phyloP scores from a whole-genome alignment of 768 basidiomycete species.

The Neoboletus brunneissimus region DNA sequence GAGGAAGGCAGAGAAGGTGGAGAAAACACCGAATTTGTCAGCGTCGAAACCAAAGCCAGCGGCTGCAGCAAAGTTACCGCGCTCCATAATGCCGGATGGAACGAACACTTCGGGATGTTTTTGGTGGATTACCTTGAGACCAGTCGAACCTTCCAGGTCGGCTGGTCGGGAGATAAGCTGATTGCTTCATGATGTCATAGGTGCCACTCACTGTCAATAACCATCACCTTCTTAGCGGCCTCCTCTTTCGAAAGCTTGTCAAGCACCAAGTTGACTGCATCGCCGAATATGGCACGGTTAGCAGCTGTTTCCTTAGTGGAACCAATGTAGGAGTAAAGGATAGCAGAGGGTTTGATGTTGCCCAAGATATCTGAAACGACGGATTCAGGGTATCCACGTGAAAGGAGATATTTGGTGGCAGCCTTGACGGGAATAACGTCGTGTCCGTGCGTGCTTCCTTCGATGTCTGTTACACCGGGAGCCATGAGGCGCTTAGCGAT shows the following conservation, averaged over 20 bases:
- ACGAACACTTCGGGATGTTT: slow-evolving; percentile 88
- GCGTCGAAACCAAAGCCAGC: slow-evolving; percentile 84
- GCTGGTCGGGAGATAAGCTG: slow-evolving; percentile 36
- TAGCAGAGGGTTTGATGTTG: slow-evolving; percentile 57
- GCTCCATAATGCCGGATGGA: slow-evolving; percentile 84
- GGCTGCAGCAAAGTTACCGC: slow-evolving; percentile 79
- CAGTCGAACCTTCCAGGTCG: slow-evolving; percentile 87
- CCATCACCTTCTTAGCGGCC: slow-evolving; percentile 76
- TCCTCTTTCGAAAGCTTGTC: slow-evolving; percentile 75
- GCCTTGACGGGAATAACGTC: slow-evolving; percentile 82
- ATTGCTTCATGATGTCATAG: neutral
- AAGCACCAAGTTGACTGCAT: slow-evolving; percentile 76
- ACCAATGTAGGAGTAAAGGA: slow-evolving; percentile 64
- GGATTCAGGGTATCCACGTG: slow-evolving; percentile 53
- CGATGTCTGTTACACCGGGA: slow-evolving; percentile 66
- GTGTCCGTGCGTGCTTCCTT: slow-evolving; percentile 79
- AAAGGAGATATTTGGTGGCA: slow-evolving; percentile 70
- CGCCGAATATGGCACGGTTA: slow-evolving; percentile 81
- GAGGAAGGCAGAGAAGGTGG: slow-evolving; percentile 88
- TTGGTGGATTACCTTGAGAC: slow-evolving; percentile 83
- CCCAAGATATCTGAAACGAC: slow-evolving; percentile 53
- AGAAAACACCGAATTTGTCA: slow-evolving; percentile 85
- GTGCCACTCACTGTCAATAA: slow-evolving; percentile 67
- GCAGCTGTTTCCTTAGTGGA: slow-evolving; percentile 73
- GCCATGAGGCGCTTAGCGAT: slow-evolving; percentile 69